These are phyloP conservation scores for Saccharomycopsis sp. DNA, from an alignment of 805 yeast genomes.

Conservation along the genomic window DNA sequence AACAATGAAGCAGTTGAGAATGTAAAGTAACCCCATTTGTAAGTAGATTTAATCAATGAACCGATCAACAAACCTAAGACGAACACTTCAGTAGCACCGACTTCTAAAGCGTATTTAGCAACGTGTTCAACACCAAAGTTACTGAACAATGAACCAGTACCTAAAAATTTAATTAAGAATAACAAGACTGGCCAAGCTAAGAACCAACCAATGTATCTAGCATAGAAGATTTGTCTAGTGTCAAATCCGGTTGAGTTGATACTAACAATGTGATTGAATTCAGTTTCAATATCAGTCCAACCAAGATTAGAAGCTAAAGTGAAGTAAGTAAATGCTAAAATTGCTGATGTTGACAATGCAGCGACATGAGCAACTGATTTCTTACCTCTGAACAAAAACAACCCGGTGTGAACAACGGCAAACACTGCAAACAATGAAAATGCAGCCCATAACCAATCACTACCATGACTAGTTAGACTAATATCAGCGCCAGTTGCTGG, in stretches of 20 bases:
- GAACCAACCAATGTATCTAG: conserved; percentile 53
- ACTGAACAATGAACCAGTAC: conserved; percentile 26
- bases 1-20: conserved; percentile 42
- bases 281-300: conserved; percentile 40
- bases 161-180: conserved; percentile 29
- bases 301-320: conserved; percentile 55
- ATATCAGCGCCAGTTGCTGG: conserved; percentile 41
- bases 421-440: conserved; percentile 40
- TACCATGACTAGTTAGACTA: conserved; percentile 50
- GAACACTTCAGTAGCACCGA: conserved; percentile 39
- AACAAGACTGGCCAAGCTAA: conserved; percentile 42
- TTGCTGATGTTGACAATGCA: conserved; percentile 37
- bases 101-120: conserved; percentile 35
- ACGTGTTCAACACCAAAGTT: conserved; percentile 29
- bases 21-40: conserved; percentile 66
- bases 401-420: conserved; percentile 27
- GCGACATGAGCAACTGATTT: conserved; percentile 31
- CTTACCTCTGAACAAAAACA: conserved; percentile 30
- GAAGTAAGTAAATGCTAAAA: conserved; percentile 43
- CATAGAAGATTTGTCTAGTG: conserved; percentile 49
- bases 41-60: conserved; percentile 43
- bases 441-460: conserved; percentile 63
- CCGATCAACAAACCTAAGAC: conserved; percentile 54
- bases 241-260: conserved; percentile 27
- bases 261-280: conserved; percentile 42